Conservation (phyloP, 192 early-diverging fungal species). For the Rhizoclosmatium sp. region DNA sequence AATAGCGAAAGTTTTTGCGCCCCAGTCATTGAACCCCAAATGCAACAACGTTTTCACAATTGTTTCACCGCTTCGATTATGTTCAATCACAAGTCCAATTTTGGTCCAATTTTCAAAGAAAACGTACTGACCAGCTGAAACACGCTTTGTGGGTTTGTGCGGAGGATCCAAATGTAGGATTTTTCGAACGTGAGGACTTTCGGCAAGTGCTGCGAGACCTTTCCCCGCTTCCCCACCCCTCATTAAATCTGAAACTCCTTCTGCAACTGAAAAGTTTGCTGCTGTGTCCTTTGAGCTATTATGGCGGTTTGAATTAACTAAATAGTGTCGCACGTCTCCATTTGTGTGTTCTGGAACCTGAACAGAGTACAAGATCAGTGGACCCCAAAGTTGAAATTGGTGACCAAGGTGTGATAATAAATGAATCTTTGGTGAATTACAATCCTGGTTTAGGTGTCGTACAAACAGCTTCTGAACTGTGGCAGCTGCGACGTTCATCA, state of each 20-base stretch:
- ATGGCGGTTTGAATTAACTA: slow-evolving; percentile 9
- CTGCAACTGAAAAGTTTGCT: neutral
- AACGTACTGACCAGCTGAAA: neutral
- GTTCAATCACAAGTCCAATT: neutral
- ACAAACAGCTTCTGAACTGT: neutral
- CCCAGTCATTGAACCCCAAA: neutral
- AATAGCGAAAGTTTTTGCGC: neutral
- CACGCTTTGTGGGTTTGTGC: neutral
- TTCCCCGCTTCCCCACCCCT: neutral
- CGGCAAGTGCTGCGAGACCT: neutral
- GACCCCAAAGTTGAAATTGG: slow-evolving; percentile 11
- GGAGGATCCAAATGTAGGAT: neutral
- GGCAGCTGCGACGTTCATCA: neutral
- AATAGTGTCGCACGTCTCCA: slow-evolving; percentile 12
- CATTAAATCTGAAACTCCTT: neutral
- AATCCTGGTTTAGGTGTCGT: neutral
- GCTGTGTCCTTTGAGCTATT: slow-evolving; percentile 5
- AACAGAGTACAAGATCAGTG: slow-evolving; percentile 4
- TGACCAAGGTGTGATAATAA: neutral
- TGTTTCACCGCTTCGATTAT: neutral
- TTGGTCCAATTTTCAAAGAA: slow-evolving; percentile 4
- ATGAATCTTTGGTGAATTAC: slow-evolving; percentile 5
- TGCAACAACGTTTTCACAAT: neutral
- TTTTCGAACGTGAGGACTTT: neutral
- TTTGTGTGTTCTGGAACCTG: slow-evolving; percentile 17